A percentile compares a stretch with the other conserved stretches of the same genome.
These are phyloP conservation scores for Petunia hybrid DNA, from an alignment of 305 asterid species.

Conservation along the genomic window DNA sequence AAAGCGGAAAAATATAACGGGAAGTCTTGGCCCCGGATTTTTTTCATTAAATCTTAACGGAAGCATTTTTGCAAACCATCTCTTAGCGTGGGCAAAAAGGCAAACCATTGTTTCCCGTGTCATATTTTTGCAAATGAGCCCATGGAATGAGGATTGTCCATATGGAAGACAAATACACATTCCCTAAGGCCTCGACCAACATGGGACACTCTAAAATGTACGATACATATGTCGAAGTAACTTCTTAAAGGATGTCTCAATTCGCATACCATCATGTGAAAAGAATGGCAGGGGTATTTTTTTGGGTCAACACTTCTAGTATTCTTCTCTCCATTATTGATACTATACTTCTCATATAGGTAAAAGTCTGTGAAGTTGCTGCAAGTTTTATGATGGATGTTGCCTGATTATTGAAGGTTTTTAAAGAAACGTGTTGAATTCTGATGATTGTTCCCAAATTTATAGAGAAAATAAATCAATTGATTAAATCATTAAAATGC, in stretches of 20 bases:
- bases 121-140: too few species aligned
- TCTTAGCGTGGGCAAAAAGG: too few species aligned
- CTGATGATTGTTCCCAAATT: background rate
- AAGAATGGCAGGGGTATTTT: background rate
- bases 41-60: too few species aligned
- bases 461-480: background rate
- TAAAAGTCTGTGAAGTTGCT: background rate
- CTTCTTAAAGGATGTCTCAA: background rate
- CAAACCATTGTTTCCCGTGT: too few species aligned
- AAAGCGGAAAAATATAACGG: too few species aligned
- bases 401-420: background rate
- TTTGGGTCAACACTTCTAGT: background rate
- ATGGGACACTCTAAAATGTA: background rate
- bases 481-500: background rate
- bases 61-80: too few species aligned
- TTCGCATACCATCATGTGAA: background rate
- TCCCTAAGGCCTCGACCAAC: background rate
- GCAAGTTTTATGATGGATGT: conserved; percentile 14
- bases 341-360: background rate
- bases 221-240: background rate
- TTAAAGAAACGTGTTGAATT: background rate
- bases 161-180: background rate
- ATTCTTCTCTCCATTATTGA: background rate
- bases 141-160: background rate
- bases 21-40: too few species aligned